These are phyloP conservation scores for Venturia carpophila DNA, from an alignment of 2,329 filamentous ascomycete genomes.

Conservation along the genomic window DNA sequence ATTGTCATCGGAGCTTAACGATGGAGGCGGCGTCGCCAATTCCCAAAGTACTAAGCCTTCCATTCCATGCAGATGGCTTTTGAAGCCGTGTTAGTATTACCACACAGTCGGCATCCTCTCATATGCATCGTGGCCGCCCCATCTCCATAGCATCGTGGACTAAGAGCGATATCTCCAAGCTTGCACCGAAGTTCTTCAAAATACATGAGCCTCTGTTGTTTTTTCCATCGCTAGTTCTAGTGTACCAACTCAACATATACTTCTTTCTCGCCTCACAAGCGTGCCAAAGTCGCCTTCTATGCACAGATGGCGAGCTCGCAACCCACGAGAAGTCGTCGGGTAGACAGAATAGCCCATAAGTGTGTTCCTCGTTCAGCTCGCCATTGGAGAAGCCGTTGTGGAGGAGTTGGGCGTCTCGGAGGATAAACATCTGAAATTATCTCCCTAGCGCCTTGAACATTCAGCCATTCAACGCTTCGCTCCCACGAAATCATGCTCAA, in stretches of 20 bases:
- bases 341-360: background rate
- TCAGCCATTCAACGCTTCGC: background rate
- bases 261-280: background rate
- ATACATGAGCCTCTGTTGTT: background rate
- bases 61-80: background rate
- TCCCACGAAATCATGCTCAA: background rate
- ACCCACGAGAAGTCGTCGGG: background rate
- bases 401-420: background rate
- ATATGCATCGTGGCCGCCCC: constrained; percentile 8
- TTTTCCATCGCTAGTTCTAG: background rate
- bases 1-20: background rate
- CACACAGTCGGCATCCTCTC: background rate
- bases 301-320: background rate
- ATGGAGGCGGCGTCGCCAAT: background rate
- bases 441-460: background rate
- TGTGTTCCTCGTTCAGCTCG: background rate
- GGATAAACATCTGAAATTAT: background rate
- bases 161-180: background rate
- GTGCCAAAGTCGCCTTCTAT: background rate
- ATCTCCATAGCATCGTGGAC: constrained; percentile 1
- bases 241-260: background rate
- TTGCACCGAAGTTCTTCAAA: background rate
- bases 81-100: background rate
- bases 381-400: background rate
- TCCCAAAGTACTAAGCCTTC: background rate